These are phyloP conservation scores for Gaultheria prostrata DNA, from an alignment of 148 eudicot genomes.

Conservation along the genomic window DNA sequence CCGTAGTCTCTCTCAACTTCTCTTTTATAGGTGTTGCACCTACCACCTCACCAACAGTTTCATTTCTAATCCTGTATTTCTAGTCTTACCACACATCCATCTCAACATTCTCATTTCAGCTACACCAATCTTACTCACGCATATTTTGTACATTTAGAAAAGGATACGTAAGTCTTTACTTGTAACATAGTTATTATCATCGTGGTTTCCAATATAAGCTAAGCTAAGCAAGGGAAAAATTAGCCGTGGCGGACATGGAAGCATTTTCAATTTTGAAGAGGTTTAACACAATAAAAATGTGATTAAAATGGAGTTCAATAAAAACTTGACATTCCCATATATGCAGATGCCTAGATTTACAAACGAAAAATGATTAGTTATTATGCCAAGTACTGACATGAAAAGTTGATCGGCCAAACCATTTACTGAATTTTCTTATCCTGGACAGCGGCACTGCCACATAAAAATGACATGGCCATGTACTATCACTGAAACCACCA, in stretches of 20 bases:
- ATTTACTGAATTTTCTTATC: neutral
- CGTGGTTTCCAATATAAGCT: neutral
- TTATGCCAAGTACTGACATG: neutral
- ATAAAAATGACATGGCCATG: neutral
- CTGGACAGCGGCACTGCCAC: neutral
- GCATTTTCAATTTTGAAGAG: neutral
- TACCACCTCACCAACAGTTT: too few species aligned
- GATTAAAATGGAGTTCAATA: neutral
- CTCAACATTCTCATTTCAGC: too few species aligned
- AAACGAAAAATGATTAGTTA: too few species aligned
- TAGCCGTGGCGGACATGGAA: neutral
- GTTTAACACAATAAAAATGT: neutral
- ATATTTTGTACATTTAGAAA: neutral
- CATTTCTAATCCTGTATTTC: too few species aligned
- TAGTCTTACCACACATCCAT: too few species aligned
- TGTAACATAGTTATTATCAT: neutral
- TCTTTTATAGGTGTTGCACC: too few species aligned
- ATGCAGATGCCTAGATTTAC: neutral
- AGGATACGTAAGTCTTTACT: neutral
- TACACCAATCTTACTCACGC: too few species aligned
- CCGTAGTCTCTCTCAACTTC: too few species aligned
- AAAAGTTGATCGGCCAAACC: too few species aligned
- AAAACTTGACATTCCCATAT: neutral
- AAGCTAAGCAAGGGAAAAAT: neutral
- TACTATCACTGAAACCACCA: neutral